Percentiles rank a stretch among this genome's conserved stretches.
Conservation (phyloP, 306 rosid species). For the Begonia peltatifolia region DNA sequence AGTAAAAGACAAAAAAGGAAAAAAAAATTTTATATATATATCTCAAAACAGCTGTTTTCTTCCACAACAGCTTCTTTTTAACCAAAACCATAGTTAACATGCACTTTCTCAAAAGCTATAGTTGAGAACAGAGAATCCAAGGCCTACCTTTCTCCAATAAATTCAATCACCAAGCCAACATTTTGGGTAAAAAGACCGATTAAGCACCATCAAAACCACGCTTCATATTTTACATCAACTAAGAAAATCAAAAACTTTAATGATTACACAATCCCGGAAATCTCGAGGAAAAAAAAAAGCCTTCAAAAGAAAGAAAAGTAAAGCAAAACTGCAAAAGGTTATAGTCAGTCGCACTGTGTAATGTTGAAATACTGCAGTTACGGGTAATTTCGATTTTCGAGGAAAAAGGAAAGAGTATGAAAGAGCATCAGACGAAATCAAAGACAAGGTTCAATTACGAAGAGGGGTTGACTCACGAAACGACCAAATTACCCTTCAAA, state of each 20-base stretch:
- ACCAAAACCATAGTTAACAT: too few species aligned
- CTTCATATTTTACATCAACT: background rate
- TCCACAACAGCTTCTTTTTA: too few species aligned
- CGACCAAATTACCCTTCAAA: constrained; percentile 10
- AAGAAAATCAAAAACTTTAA: background rate
- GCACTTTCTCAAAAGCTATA: background rate
- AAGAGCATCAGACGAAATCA: background rate
- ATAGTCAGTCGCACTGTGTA: too few species aligned
- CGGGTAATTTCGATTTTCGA: background rate
- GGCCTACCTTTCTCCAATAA: background rate
- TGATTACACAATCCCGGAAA: constrained; percentile 18
- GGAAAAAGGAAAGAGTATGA: background rate
- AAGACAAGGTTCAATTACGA: background rate
- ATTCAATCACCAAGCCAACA: background rate
- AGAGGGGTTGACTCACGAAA: background rate
- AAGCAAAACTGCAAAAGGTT: too few species aligned
- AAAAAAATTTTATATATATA: too few species aligned
- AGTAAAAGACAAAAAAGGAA: too few species aligned
- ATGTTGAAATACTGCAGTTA: too few species aligned
- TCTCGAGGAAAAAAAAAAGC: constrained; percentile 13
- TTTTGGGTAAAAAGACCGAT: background rate
- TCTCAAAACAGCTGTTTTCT: too few species aligned
- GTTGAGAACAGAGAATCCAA: constrained; percentile 3
- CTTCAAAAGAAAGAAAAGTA: background rate
- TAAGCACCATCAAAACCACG: background rate